A percentile compares a stretch with the other conserved stretches of the same genome.
phyloP scores from a whole-genome alignment of 2,329 filamentous ascomycete species.

The Clonostachys rosea region DNA sequence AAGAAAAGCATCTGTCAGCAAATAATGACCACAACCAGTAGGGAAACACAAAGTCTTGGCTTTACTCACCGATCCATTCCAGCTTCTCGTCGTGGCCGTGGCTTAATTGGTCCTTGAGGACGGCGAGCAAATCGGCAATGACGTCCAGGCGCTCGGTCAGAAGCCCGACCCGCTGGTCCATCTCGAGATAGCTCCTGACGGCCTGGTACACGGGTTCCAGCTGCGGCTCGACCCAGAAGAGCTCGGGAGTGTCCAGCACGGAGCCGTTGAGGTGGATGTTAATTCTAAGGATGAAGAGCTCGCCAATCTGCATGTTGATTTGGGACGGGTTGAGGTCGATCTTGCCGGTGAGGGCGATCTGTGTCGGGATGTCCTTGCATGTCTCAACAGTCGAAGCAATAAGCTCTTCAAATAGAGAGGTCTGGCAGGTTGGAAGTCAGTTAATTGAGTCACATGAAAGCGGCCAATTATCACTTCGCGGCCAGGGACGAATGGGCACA shows the following conservation, averaged over 20 bases:
- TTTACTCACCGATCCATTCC: slow-evolving; percentile 76
- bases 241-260: slow-evolving; percentile 91
- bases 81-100: slow-evolving; percentile 88
- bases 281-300: slow-evolving; percentile 95
- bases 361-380: slow-evolving; percentile 87
- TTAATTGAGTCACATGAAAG: background rate
- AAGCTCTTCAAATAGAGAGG: slow-evolving; percentile 91
- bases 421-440: slow-evolving; percentile 41
- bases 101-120: slow-evolving; percentile 87
- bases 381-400: slow-evolving; percentile 90
- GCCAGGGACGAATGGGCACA: slow-evolving; percentile 2
- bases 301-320: slow-evolving; percentile 99
- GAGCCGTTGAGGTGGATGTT: slow-evolving; percentile 97
- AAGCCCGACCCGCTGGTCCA: slow-evolving; percentile 90
- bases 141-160: slow-evolving; percentile 87
- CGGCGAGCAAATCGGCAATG: slow-evolving; percentile 83
- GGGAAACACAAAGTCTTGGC: background rate
- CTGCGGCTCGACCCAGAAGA: slow-evolving; percentile 98
- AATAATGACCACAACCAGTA: background rate
- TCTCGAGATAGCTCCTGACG: slow-evolving; percentile 91
- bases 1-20: slow-evolving; percentile 3
- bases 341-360: slow-evolving; percentile 89
- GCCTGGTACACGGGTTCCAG: slow-evolving; percentile 95
- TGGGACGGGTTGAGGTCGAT: slow-evolving; percentile 82
- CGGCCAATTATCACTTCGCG: background rate